Evolutionary conservation across 148 eudicot species (phyloP).

Genomic region (Rhododendron williamsianum): DNA sequence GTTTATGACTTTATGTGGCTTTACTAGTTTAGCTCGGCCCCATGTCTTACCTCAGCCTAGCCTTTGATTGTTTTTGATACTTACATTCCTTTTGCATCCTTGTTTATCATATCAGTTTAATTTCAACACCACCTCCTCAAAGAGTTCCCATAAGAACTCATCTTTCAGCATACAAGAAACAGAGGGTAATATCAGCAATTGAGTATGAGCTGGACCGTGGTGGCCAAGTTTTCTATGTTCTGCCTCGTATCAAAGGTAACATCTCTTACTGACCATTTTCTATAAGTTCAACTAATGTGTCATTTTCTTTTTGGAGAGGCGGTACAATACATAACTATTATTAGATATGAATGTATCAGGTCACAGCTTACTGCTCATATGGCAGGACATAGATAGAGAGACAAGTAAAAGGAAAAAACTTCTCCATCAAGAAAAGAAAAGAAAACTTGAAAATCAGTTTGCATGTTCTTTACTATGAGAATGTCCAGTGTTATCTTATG

Average conservation of each 20-base stretch:
- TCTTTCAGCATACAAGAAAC: conserved; percentile 71
- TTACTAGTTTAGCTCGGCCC: background rate
- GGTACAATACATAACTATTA: background rate
- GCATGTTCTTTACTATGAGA: background rate
- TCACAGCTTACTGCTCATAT: background rate
- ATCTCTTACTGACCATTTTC: background rate
- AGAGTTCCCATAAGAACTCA: conserved; percentile 95
- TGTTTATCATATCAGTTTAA: conserved; percentile 49
- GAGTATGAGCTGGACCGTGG: conserved; percentile 85
- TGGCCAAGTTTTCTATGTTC: conserved; percentile 95
- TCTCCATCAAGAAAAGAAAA: background rate
- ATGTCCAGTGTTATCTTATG: background rate
- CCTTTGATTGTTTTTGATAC: conserved; percentile 1
- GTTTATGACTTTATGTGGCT: background rate
- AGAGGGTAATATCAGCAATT: conserved; percentile 80
- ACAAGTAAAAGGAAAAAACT: background rate
- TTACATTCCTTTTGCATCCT: conserved; percentile 7
- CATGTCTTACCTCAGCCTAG: background rate
- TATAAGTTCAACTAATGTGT: background rate
- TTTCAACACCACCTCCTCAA: conserved; percentile 97
- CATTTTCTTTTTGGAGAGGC: background rate
- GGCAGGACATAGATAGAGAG: background rate
- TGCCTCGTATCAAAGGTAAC: conserved; percentile 97
- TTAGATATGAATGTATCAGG: background rate
- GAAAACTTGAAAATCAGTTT: background rate